Conservation (phyloP, 371 early-diverging fungal species). For the Circinella minor region DNA sequence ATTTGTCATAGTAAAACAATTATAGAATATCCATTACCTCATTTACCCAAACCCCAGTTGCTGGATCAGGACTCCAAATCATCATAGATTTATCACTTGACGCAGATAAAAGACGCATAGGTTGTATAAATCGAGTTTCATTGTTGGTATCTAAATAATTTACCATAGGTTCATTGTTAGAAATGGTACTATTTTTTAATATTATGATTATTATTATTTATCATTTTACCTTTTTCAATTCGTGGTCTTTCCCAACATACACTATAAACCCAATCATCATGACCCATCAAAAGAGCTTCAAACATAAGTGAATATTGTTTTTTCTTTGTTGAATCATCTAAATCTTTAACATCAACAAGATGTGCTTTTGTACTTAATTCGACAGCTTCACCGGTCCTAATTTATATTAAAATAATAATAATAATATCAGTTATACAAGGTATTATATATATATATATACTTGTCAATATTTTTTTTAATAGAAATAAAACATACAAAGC, state of each 20-base stretch:
- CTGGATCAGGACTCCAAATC: conserved; percentile 87
- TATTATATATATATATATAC: too few species aligned
- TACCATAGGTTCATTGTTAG: not conserved
- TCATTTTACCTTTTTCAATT: conserved; percentile 22
- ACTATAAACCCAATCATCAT: conserved; percentile 95
- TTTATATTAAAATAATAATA: not conserved
- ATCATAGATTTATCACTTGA: conserved; percentile 94
- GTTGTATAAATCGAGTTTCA: conserved; percentile 56
- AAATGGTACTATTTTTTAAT: not conserved
- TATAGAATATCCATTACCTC: conserved; percentile 32
- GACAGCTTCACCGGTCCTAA: conserved; percentile 51
- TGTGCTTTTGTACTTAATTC: conserved; percentile 86
- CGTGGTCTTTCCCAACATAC: conserved; percentile 76
- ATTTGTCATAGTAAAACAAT: too few species aligned
- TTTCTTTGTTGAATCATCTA: conserved; percentile 13
- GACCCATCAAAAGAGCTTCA: conserved; percentile 90
- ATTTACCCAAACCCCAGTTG: conserved; percentile 87
- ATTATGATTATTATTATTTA: not conserved
- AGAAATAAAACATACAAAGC: conserved; percentile 40
- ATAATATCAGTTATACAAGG: conserved; percentile 13
- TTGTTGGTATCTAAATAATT: conserved; percentile 8
- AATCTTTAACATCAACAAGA: conserved; percentile 56
- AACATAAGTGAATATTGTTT: conserved; percentile 75
- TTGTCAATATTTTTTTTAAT: too few species aligned
- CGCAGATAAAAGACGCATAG: conserved; percentile 80